These are phyloP conservation scores for Coelastrella sp. DNA, from an alignment of 139 green algal genomes.

Conservation along the genomic window DNA sequence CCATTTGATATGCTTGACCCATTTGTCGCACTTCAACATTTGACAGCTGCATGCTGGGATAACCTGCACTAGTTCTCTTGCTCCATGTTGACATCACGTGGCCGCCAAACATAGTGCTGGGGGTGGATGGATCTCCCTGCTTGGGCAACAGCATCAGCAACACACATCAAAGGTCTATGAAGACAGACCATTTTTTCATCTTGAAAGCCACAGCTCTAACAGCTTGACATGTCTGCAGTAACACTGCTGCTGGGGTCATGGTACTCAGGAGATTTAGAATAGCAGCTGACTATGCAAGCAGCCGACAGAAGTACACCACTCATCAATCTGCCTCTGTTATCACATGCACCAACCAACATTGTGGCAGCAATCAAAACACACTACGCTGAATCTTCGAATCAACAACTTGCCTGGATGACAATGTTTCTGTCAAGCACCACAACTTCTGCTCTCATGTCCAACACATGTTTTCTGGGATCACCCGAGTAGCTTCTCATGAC, in stretches of 20 bases:
- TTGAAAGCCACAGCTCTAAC: no score
- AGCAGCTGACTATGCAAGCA: not conserved
- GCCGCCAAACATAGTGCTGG: slow-evolving; percentile 57
- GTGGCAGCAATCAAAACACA: no score
- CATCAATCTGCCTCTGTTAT: not conserved
- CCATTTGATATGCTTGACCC: slow-evolving; percentile 66
- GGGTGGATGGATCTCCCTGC: slow-evolving; percentile 55
- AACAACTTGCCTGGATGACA: slow-evolving; percentile 16
- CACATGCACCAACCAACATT: not conserved
- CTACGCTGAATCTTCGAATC: no score
- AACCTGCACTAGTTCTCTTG: not conserved
- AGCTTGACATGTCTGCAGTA: no score
- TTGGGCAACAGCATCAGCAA: not conserved
- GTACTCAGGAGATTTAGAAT: no score
- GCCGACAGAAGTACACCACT: not conserved
- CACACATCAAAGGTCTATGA: no score
- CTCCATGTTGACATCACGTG: slow-evolving; percentile 57
- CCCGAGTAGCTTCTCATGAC: slow-evolving; percentile 44
- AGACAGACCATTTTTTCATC: no score
- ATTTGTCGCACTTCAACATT: slow-evolving; percentile 60
- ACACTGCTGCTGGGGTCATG: no score
- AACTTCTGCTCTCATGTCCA: slow-evolving; percentile 75
- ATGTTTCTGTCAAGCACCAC: slow-evolving; percentile 50
- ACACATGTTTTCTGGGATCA: not conserved
- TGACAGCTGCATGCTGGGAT: slow-evolving; percentile 28